Percentiles rank a stretch among this genome's conserved stretches.
These are phyloP conservation scores for Ogataea corticis DNA, from an alignment of 805 yeast species.

Conservation along the genomic window DNA sequence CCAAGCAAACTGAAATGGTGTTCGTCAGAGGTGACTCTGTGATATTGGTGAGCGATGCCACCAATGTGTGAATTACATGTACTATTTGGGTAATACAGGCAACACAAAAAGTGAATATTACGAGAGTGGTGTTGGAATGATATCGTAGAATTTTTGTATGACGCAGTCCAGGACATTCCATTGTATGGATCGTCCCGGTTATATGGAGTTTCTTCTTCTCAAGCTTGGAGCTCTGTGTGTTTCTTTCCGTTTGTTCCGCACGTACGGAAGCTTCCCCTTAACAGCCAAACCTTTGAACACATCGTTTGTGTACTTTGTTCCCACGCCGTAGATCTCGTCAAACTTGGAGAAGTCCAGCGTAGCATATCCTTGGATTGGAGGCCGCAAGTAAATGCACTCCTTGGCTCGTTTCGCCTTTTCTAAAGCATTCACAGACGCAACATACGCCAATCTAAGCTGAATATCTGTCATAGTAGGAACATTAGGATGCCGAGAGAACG, in stretches of 20 bases:
- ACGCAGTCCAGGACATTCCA: too few relatives aligned
- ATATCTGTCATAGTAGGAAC: constrained; percentile 95
- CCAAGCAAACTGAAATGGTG: constrained; percentile 78
- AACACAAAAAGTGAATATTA: too few relatives aligned
- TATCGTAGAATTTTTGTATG: too few relatives aligned
- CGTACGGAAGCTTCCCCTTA: constrained; percentile 56
- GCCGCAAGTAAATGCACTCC: constrained; percentile 85
- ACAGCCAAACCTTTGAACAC: constrained; percentile 53
- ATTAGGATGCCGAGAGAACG: constrained; percentile 82
- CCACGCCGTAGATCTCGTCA: constrained; percentile 84
- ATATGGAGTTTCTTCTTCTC: constrained; percentile 67
- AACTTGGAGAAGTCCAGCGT: constrained; percentile 91
- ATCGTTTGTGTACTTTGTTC: constrained; percentile 68
- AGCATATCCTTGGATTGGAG: constrained; percentile 90
- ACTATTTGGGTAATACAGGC: not conserved
- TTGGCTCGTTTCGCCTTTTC: constrained; percentile 82
- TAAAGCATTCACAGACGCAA: constrained; percentile 89
- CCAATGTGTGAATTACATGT: constrained; percentile 22
- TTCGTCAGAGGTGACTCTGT: constrained; percentile 98
- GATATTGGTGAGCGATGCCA: constrained; percentile 59
- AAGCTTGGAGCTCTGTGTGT: constrained; percentile 29
- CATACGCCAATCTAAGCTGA: constrained; percentile 90
- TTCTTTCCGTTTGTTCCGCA: constrained; percentile 51
- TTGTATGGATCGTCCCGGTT: not conserved
- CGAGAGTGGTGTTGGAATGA: too few relatives aligned